Evolutionary conservation across 2,329 filamentous ascomycete species (phyloP).

Genomic region (Paraphaeosphaeria sporulosa): DNA sequence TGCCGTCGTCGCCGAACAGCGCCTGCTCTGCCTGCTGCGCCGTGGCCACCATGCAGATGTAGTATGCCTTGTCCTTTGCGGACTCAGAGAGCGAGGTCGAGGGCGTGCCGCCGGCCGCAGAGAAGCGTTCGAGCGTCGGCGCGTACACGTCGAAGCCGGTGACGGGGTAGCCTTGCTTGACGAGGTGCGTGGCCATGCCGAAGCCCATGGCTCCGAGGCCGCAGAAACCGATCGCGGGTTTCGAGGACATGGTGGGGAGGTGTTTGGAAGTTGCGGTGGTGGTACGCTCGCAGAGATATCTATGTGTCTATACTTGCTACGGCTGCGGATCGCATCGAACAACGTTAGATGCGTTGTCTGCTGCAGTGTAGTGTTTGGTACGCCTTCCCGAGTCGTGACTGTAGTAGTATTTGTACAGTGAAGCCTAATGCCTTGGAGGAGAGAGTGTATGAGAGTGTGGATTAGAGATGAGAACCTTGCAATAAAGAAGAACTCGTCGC

Average conservation of each 20-base stretch:
- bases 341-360: not conserved
- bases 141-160: constrained; percentile 76
- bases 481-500: not conserved
- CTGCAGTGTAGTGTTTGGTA: not conserved
- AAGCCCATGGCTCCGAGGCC: constrained; percentile 84
- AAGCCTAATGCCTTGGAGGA: too few relatives aligned
- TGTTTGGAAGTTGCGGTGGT: not conserved
- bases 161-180: constrained; percentile 71
- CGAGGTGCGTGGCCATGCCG: constrained; percentile 78
- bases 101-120: constrained; percentile 66
- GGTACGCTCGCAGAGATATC: not conserved
- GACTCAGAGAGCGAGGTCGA: constrained; percentile 68
- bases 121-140: constrained; percentile 71
- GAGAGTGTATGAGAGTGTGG: not conserved
- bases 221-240: constrained; percentile 68
- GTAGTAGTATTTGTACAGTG: not conserved
- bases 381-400: not conserved
- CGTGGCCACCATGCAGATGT: constrained; percentile 79
- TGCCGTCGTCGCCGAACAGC: constrained; percentile 66
- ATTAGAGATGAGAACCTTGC: not conserved
- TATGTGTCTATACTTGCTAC: not conserved
- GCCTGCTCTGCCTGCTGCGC: constrained; percentile 72
- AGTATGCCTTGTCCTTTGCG: constrained; percentile 65
- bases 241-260: constrained; percentile 40
- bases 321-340: not conserved